Conservation (phyloP, 2,329 filamentous ascomycete species). For the Xenoacremonium recifei region DNA sequence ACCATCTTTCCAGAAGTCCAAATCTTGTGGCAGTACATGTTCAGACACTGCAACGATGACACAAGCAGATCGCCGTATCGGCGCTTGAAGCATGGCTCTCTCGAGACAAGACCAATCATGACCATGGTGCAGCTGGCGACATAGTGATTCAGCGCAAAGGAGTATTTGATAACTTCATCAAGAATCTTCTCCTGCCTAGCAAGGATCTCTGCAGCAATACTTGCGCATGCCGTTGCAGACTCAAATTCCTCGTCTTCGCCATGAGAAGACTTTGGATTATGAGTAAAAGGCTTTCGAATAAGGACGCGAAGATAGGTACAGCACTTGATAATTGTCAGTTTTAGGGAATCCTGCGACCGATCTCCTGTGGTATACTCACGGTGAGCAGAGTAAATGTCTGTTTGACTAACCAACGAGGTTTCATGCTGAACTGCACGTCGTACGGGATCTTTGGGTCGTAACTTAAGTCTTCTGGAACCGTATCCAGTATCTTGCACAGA, state of each 20-base stretch:
- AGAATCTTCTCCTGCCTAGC: conserved; percentile 11
- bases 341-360: background rate
- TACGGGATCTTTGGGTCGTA: conserved; percentile 6
- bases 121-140: conserved; percentile 17
- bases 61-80: conserved; percentile 9
- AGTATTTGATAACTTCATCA: conserved; percentile 13
- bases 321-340: conserved; percentile 5
- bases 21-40: conserved; percentile 13
- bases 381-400: conserved; percentile 10
- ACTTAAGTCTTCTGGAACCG: conserved; percentile 3
- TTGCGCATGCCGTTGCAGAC: conserved; percentile 9
- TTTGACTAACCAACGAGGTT: conserved; percentile 12
- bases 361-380: conserved; percentile 1
- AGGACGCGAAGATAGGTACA: conserved; percentile 16
- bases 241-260: conserved; percentile 15
- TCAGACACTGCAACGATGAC: conserved; percentile 11
- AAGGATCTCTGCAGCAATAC: conserved; percentile 13
- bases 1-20: conserved; percentile 20
- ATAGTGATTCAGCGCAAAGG: conserved; percentile 17
- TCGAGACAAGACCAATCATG: conserved; percentile 15
- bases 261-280: background rate
- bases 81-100: conserved; percentile 9
- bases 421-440: conserved; percentile 10
- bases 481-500: conserved; percentile 8
- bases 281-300: conserved; percentile 11